These are phyloP conservation scores for Cucurbitaria berberidis DNA, from an alignment of 2,329 filamentous ascomycete species.

Conservation along the genomic window DNA sequence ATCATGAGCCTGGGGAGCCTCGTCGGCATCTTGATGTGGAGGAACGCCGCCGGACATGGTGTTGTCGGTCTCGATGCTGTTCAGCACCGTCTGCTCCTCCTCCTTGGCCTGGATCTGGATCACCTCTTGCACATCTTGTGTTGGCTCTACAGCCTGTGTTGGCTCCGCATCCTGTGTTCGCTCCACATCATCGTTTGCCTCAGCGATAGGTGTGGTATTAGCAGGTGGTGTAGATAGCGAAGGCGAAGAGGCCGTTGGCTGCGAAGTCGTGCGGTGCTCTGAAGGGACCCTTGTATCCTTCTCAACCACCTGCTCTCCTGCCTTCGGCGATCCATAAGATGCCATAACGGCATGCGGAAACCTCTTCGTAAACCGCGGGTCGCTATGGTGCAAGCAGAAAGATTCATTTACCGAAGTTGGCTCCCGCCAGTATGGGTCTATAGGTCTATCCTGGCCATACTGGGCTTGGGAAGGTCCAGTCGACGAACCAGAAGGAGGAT, in stretches of 20 bases:
- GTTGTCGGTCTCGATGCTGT: not conserved
- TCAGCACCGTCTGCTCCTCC: not conserved
- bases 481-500: too few relatives aligned
- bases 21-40: too few relatives aligned
- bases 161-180: not conserved
- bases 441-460: too few relatives aligned
- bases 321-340: not conserved
- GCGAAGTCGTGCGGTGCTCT: not conserved
- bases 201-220: not conserved
- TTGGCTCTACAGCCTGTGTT: too few relatives aligned
- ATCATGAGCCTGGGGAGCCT: too few relatives aligned
- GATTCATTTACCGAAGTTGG: slow-evolving; percentile 1
- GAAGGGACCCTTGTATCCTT: not conserved
- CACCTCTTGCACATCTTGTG: not conserved
- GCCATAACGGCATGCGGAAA: not conserved
- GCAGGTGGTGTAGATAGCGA: not conserved
- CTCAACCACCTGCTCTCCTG: not conserved
- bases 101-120: not conserved
- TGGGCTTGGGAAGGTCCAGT: too few relatives aligned
- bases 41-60: not conserved
- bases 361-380: not conserved
- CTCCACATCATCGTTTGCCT: not conserved
- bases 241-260: not conserved
- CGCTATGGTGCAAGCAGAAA: slow-evolving; percentile 11
- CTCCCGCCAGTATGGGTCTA: too few relatives aligned